Conservation (phyloP, 2,329 filamentous ascomycete species). For the Neonectria ditissima region DNA sequence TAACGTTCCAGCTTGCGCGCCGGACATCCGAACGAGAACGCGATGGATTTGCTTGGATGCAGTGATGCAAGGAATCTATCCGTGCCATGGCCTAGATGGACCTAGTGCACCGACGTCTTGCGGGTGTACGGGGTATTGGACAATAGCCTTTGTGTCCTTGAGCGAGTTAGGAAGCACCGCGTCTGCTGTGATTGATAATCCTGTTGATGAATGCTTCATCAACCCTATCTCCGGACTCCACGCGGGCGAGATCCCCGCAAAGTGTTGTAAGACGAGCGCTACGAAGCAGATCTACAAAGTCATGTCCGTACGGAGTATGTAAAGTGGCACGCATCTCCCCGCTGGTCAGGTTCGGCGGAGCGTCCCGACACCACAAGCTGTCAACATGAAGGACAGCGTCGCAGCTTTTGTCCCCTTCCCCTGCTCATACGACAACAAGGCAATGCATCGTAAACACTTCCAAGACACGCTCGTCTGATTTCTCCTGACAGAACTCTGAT, state of each 20-base stretch:
- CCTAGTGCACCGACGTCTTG: slow-evolving; percentile 8
- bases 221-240: slow-evolving; percentile 6
- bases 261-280: neutral
- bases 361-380: slow-evolving; percentile 6
- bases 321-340: neutral
- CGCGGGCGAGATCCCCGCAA: neutral
- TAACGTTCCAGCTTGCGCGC: slow-evolving; percentile 2
- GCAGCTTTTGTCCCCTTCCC: neutral
- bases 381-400: slow-evolving; percentile 1
- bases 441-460: slow-evolving; percentile 13
- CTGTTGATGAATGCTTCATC: slow-evolving; percentile 5
- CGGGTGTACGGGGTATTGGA: slow-evolving; percentile 19
- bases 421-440: slow-evolving; percentile 17
- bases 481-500: slow-evolving; percentile 30
- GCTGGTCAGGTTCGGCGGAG: slow-evolving; percentile 1
- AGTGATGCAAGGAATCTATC: neutral
- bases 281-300: neutral
- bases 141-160: neutral
- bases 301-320: neutral
- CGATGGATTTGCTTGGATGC: neutral
- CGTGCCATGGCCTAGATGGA: neutral
- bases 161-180: neutral
- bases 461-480: slow-evolving; percentile 22
- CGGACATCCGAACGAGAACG: slow-evolving; percentile 5
- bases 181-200: slow-evolving; percentile 4